A percentile compares a stretch with the other conserved stretches of the same genome.
These are phyloP conservation scores for Selaginella moellendorffii DNA, from an alignment of 75 land plant species.

Conservation along the genomic window DNA sequence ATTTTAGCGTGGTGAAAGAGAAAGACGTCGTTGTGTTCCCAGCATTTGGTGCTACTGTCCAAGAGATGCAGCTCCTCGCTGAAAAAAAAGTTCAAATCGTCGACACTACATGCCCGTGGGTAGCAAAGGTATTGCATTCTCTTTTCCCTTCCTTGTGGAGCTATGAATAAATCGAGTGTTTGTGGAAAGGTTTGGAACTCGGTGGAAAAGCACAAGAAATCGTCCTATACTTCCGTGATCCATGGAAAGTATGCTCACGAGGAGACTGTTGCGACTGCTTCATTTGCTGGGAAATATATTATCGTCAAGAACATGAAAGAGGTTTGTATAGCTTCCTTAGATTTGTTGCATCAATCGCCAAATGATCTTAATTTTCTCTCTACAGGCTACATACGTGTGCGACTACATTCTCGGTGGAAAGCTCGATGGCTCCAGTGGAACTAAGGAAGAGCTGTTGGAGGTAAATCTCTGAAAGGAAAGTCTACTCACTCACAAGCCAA, in stretches of 20 bases:
- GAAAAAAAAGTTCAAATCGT: constrained; percentile 82
- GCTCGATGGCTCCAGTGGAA: constrained; percentile 89
- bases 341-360: not conserved
- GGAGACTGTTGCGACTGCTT: constrained; percentile 91
- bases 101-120: constrained; percentile 98
- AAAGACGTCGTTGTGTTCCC: constrained; percentile 89
- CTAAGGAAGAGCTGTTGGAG: constrained; percentile 72
- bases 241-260: constrained; percentile 95
- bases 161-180: not conserved
- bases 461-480: constrained; percentile 29
- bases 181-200: constrained; percentile 67
- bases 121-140: constrained; percentile 48
- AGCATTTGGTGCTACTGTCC: constrained; percentile 88
- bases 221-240: constrained; percentile 77
- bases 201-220: constrained; percentile 92
- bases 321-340: constrained; percentile 22
- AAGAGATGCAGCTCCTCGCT: constrained; percentile 63
- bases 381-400: constrained; percentile 76
- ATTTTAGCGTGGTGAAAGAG: constrained; percentile 49
- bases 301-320: constrained; percentile 76
- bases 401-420: constrained; percentile 83
- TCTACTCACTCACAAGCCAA: not conserved
- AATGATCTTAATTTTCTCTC: not conserved
- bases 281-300: constrained; percentile 77
- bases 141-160: not conserved